These are phyloP conservation scores for Zygnema cylindricum DNA, from an alignment of 139 green algal genomes.

Conservation along the genomic window DNA sequence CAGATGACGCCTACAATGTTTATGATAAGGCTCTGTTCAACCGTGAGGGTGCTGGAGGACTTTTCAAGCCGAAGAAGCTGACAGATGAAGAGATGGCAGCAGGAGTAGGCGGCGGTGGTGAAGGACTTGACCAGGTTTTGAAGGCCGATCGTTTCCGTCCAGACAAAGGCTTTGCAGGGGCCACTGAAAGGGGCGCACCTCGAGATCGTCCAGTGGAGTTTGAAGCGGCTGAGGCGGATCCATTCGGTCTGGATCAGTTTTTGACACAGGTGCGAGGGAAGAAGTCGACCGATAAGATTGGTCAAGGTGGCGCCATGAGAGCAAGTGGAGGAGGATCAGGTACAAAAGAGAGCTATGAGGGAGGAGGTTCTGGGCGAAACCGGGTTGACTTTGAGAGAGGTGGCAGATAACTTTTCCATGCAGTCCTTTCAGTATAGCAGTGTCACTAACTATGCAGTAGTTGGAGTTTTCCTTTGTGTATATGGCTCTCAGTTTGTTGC, in stretches of 20 bases:
- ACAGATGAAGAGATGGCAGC: constrained; percentile 61
- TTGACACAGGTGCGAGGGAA: constrained; percentile 78
- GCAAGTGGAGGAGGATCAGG: constrained; percentile 36
- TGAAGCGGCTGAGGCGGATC: constrained; percentile 88
- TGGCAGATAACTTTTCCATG: constrained; percentile 32
- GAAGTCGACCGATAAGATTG: constrained; percentile 63
- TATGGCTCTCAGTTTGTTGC: too few relatives aligned
- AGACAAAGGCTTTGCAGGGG: constrained; percentile 87
- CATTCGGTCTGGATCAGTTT: constrained; percentile 94
- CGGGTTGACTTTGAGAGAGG: constrained; percentile 61
- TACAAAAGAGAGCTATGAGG: constrained; percentile 42
- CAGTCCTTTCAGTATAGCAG: too few relatives aligned
- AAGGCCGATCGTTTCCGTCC: constrained; percentile 85
- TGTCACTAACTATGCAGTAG: too few relatives aligned
- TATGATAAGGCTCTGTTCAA: constrained; percentile 96
- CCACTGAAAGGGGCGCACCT: constrained; percentile 62
- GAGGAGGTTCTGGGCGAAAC: constrained; percentile 40
- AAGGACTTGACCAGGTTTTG: constrained; percentile 15
- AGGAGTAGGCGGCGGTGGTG: constrained; percentile 32
- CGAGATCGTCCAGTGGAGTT: constrained; percentile 82
- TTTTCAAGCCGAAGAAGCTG: constrained; percentile 68
- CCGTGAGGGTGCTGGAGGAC: constrained; percentile 67
- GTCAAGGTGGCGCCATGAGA: constrained; percentile 35
- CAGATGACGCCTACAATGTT: constrained; percentile 91
- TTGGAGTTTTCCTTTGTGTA: too few relatives aligned